phyloP scores from a whole-genome alignment of 805 yeast species.

The Yamadazyma insecticola region DNA sequence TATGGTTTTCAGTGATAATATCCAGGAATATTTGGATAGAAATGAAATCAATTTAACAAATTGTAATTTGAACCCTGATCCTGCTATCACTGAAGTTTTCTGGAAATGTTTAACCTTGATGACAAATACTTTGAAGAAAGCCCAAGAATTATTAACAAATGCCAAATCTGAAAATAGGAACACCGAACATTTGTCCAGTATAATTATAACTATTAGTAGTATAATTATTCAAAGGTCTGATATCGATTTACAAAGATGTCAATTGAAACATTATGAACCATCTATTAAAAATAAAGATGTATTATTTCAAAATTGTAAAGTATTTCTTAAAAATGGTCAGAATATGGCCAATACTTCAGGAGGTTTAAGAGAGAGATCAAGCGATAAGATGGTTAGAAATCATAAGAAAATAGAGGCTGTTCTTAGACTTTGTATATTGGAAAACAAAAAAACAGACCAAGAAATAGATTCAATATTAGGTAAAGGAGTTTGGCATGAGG shows the following conservation, averaged over 20 bases:
- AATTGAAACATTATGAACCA: constrained; percentile 21
- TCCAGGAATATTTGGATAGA: constrained; percentile 41
- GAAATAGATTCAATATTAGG: constrained; percentile 32
- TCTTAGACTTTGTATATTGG: constrained; percentile 42
- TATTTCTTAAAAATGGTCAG: constrained; percentile 43
- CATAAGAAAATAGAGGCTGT: constrained; percentile 43
- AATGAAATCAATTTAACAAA: constrained; percentile 14
- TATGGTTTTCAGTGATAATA: constrained; percentile 40
- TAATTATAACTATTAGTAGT: constrained; percentile 35
- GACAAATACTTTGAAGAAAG: constrained; percentile 32
- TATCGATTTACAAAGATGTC: constrained; percentile 47
- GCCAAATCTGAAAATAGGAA: constrained; percentile 15
- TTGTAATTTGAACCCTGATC: constrained; percentile 4
- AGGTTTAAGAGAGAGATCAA: constrained; percentile 45
- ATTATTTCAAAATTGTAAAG: constrained; percentile 35
- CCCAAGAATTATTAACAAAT: constrained; percentile 28
- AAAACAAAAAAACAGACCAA: constrained; percentile 25
- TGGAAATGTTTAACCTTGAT: constrained; percentile 41
- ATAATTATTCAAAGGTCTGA: constrained; percentile 49
- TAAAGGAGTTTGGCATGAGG: constrained; percentile 21
- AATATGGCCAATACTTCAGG: constrained; percentile 42
- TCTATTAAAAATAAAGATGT: constrained; percentile 25
- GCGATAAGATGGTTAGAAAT: constrained; percentile 39
- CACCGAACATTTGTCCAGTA: constrained; percentile 25
- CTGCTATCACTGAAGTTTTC: constrained; percentile 13